A percentile compares a stretch with the other conserved stretches of the same genome.
Conservation (phyloP, 2,329 filamentous ascomycete species). For the Septoria linicola region DNA sequence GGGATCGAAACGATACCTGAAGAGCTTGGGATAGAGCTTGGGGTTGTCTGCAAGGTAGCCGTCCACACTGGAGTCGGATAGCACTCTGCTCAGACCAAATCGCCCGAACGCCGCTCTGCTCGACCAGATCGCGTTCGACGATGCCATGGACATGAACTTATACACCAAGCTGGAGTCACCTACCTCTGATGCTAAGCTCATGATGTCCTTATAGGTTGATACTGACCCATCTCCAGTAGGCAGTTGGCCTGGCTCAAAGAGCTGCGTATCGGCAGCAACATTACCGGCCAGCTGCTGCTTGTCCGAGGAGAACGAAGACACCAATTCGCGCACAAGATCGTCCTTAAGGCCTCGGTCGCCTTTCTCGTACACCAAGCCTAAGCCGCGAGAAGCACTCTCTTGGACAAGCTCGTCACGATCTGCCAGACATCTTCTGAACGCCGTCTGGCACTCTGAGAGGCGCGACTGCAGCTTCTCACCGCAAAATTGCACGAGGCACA, state of each 20-base stretch:
- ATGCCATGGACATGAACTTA: slow-evolving; percentile 95
- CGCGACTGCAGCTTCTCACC: slow-evolving; percentile 75
- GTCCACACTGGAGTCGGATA: slow-evolving; percentile 74
- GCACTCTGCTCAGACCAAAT: slow-evolving; percentile 86
- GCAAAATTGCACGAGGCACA: slow-evolving; percentile 87
- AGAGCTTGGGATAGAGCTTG: slow-evolving; percentile 93
- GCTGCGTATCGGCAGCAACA: slow-evolving; percentile 84
- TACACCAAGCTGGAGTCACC: slow-evolving; percentile 96
- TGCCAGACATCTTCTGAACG: slow-evolving; percentile 83
- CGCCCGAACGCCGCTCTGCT: slow-evolving; percentile 94
- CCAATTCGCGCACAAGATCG: slow-evolving; percentile 80
- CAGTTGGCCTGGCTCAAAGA: slow-evolving; percentile 87
- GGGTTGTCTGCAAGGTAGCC: slow-evolving; percentile 75
- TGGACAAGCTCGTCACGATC: slow-evolving; percentile 93
- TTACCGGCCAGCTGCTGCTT: slow-evolving; percentile 69
- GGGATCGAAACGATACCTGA: slow-evolving; percentile 90
- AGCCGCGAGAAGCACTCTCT: slow-evolving; percentile 86
- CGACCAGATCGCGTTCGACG: slow-evolving; percentile 95
- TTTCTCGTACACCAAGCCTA: slow-evolving; percentile 91
- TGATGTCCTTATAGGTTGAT: slow-evolving; percentile 96
- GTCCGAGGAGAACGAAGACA: slow-evolving; percentile 78
- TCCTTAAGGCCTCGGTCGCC: slow-evolving; percentile 78
- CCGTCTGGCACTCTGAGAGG: slow-evolving; percentile 75
- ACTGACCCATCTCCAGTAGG: slow-evolving; percentile 89
- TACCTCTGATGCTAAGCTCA: slow-evolving; percentile 91